Evolutionary conservation across 2,329 filamentous ascomycete species (phyloP).

Genomic region (Trichoderma citrinoviride): DNA sequence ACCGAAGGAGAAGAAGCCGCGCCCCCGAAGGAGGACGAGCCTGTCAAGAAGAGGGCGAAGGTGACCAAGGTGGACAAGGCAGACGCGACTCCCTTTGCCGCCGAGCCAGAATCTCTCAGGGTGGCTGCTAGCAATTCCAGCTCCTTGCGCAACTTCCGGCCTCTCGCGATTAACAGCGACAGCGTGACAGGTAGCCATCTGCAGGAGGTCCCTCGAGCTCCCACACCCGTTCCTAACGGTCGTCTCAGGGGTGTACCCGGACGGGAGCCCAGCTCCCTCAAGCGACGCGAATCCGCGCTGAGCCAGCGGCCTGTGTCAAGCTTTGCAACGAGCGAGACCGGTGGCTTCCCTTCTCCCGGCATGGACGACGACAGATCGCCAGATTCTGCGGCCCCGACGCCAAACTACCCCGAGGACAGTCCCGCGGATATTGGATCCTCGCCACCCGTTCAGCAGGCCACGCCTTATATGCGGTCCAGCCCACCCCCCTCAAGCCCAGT

Average conservation of each 20-base stretch:
- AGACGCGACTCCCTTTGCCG: slow-evolving; percentile 69
- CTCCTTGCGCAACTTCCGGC: slow-evolving; percentile 80
- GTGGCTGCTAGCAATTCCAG: slow-evolving; percentile 90
- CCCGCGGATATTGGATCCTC: slow-evolving; percentile 85
- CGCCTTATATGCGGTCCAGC: slow-evolving; percentile 54
- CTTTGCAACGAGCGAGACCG: slow-evolving; percentile 43
- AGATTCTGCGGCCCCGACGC: slow-evolving; percentile 52
- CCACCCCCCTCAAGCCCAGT: slow-evolving; percentile 78
- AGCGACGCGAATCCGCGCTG: slow-evolving; percentile 59
- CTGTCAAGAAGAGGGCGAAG: slow-evolving; percentile 70
- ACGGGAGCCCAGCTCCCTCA: slow-evolving; percentile 33
- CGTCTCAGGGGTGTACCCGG: slow-evolving; percentile 31
- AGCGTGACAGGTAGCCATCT: slow-evolving; percentile 50
- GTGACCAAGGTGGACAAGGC: slow-evolving; percentile 69
- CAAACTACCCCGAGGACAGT: slow-evolving; percentile 60
- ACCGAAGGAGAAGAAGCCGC: slow-evolving; percentile 57
- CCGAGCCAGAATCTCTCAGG: slow-evolving; percentile 73
- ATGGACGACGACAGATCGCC: slow-evolving; percentile 55
- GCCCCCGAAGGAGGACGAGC: slow-evolving; percentile 47
- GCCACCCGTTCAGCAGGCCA: slow-evolving; percentile 71
- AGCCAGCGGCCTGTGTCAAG: slow-evolving; percentile 49
- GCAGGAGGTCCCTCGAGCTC: slow-evolving; percentile 71
- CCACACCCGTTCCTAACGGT: slow-evolving; percentile 67
- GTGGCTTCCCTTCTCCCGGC: slow-evolving; percentile 42
- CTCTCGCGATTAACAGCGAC: slow-evolving; percentile 56